Evolutionary conservation across 306 rosid species (phyloP), one percentile per base, ranked within the genome.

Genomic region (Corylus americana): DNA sequence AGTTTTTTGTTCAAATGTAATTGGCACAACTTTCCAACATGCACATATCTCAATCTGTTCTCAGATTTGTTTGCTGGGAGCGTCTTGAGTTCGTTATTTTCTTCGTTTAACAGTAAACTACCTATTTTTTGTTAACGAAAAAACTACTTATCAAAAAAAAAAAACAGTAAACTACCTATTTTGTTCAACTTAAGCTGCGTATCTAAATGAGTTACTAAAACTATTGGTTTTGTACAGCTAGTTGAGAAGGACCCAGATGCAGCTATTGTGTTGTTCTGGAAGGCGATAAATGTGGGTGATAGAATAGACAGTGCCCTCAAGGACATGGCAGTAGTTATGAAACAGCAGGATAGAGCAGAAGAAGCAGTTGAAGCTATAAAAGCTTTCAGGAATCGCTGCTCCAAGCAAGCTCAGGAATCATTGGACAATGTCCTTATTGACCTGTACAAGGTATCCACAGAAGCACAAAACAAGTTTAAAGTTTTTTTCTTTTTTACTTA

Each of bases 251-350:
- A 95, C 62, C 91, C 94, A 5, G 95, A 95, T 73, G 95, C 81
- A 17, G 98, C 98, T 61, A 91, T 92, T 73, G 85, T 44, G n/a
- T 82, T 88, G 69, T 92, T 92, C 71, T 92, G 98, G 98, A 87
- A 89, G 85, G 98, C 98, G 31, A 91, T 95, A 77, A 92, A 91
- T 76, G 88, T 83, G 0, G 92, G 97, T 84, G 98, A 95, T 47
- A 92, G 89, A 75, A 91, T 94, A 39, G 98, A 94, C 44, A 94
- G 98, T 81, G 94, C 97, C 42, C 78, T 94, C 4, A 94, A 94
- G 72, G 98, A 95, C 76, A 95, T 95, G 98, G 98, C 98, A 0
- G 92, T 92, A 11, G 96, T 92, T 69, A 91, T 95, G 98, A 95
- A 95, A 84, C 96, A 91, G 53, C 84, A 88, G 70, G 95, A 92